These are phyloP conservation scores for Kodamaea hsintzibuensis DNA, from an alignment of 805 yeast genomes.

Conservation along the genomic window DNA sequence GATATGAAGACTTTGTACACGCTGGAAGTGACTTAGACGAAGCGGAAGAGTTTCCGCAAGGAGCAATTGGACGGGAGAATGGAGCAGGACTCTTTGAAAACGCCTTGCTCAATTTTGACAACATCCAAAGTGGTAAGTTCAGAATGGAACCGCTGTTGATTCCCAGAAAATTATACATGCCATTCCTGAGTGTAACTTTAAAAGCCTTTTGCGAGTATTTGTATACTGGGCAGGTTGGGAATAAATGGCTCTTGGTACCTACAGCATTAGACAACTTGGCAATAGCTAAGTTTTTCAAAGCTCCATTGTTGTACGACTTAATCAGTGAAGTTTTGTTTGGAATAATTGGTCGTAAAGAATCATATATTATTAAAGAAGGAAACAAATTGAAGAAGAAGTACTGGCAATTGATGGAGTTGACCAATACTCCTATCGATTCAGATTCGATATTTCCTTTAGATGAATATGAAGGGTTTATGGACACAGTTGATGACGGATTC, in stretches of 20 bases:
- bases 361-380: constrained; percentile 44
- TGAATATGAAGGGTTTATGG: constrained; percentile 55
- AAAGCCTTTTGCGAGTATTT: constrained; percentile 70
- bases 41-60: not conserved
- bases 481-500: constrained; percentile 65
- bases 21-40: constrained; percentile 6
- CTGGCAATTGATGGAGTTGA: constrained; percentile 23
- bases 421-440: constrained; percentile 23
- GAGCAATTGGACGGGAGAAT: not conserved
- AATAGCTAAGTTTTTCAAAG: constrained; percentile 63
- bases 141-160: constrained; percentile 60
- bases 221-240: constrained; percentile 78
- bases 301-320: constrained; percentile 70
- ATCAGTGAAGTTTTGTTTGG: constrained; percentile 70
- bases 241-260: constrained; percentile 71
- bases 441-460: constrained; percentile 41
- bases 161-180: constrained; percentile 70
- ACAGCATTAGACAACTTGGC: constrained; percentile 64
- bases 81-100: constrained; percentile 16
- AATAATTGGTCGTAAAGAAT: constrained; percentile 67
- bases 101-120: constrained; percentile 35
- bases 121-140: constrained; percentile 29
- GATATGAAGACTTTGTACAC: constrained; percentile 3
- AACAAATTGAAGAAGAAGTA: constrained; percentile 34
- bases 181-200: constrained; percentile 61